Base-by-base conservation (phyloP, 1,139 yeast genomes). In the Scheffersomyces titani region DNA sequence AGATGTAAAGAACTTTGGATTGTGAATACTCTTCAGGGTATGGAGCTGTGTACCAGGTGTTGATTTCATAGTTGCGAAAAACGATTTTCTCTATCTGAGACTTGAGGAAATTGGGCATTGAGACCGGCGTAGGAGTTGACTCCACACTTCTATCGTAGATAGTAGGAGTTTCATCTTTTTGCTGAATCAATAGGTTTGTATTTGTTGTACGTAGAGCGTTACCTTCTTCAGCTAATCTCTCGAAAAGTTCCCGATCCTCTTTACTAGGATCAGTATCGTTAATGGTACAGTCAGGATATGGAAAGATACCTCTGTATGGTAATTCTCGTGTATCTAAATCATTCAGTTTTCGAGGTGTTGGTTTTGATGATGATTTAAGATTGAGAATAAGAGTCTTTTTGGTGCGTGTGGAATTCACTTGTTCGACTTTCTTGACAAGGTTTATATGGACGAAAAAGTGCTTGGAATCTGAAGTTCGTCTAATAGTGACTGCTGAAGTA, bases 41-140 rank as follows among this genome's bases (percentile, higher is more conserved):
- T 0, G 98, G 98, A 0, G 98, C 89, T 3, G 91, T 85, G 70
- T 91, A 92, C 97, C 98, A 92, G 0, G 98, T 91, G 59, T 88
- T 89, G 30, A 93, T 90, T 68, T 88, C 93, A 67, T 73, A 85
- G 54, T 83, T 83, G 46, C 92, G 84, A 61, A 93, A 86, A 62
- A 86, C 89, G 24, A 93, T 88, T 56, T 79, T 76, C 49, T 80
- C 77, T 36, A 80, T 75, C 55, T 75, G 75, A 1, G 79, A 72
- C 57, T 69, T 65, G 49, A 65, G 57, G 18, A 51, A 54, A 48
- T 45, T 51, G 48, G 44, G 36, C 55, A 20, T 44, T 47, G 47
- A 21, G 45, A 24, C 44, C 4, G 72, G 65, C 4, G 62, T 62
- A 6, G 67, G 69, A 6, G 66, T 63, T 22, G 62, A 61, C 55